Base-by-base conservation (phyloP, 2,329 filamentous ascomycete species). In the Orbilia blumenaviensis region DNA sequence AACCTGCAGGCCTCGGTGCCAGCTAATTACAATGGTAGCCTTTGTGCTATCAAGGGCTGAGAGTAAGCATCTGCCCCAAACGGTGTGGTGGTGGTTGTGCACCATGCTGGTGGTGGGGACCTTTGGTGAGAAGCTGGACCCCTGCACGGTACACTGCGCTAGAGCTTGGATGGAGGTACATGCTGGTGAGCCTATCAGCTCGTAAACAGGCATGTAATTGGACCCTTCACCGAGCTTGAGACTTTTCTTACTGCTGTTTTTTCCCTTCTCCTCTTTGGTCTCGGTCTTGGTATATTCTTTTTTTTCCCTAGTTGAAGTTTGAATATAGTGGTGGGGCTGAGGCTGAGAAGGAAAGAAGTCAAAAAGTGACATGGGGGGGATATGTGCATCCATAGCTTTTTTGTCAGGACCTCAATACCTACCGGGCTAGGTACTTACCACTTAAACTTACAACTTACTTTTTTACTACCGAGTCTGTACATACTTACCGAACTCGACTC, bases 11-110 rank as follows among this genome's bases (percentile, higher is more conserved):
- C 62, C 69, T 67, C 60, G 10, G 21, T 48, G 36, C 23, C 61
- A 32, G 38, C 46, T 29, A 56, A 52, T 44, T 64, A 58, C n/a
- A 29, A n/a, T 38, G 9, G 52, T 38, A 56, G 52, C 52, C 29
- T 56, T 56, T 56, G 52, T 56, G 60, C 67, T 60, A 72, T 64
- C 69, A 67, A 73, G 63, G 71, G 71, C 71, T 75, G 71, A 75
- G 71, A 68, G 69, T 67, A 67, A 75, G 69, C 62, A 67, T 62
- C 21, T 67, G 54, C 36, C 62, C 62, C 46, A 61, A 63, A 66
- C 21, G 61, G 38, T 29, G 67, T 64, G 61, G 69, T 73, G 52
- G 23, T 48, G 16, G 42, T 27, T 12, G 46, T 50, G 46, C n/a
- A n/a, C n/a, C n/a, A n/a, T n/a, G n/a, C n/a, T 50, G 48, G 41